Evolutionary conservation across 352 stramenopile species (phyloP), one percentile per base, ranked within the genome.

Genomic region (Lagenidium giganteum): DNA sequence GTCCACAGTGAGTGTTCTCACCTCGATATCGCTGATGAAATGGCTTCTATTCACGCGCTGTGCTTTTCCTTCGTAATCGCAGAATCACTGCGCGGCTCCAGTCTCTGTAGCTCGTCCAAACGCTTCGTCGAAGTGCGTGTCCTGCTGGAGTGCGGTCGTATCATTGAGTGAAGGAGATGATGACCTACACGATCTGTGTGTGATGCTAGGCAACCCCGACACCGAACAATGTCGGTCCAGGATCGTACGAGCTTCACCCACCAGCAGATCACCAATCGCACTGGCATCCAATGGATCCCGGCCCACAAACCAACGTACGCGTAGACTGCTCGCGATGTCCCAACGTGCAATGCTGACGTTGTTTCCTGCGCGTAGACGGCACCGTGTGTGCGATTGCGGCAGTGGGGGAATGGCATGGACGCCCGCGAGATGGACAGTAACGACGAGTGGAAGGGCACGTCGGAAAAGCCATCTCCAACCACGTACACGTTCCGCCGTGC

Each of bases 71-170:
- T 51, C 17, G 13, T 37, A 42, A 17, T 5, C n/a, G 1, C 11
- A 87, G 76, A 57, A 6, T 87, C 73, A 12, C 50, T 89, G n/a
- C 56, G 73, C 42, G 73, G 69, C 16, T 72, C 73, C 9, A 89
- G 77, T 53, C 48, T 89, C 7, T 84, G 72, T 39, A 86, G 71
- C 49, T 70, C 64, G 8, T 74, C 67, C 20, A 81, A 80, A 41
- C 70, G 77, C 12, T 89, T 87, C 43, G 42, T 57, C 5, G 54
- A 32, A 28, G 74, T 70, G 43, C 17, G 56, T 27, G 7, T n/a
- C 11, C 9, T 18, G 1, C 23, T 28, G 21, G 47, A 18, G 35
- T 6, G 1, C 4, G 14, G 27, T 29, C 0, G 18, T 7, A 3
- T 16, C 18, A 7, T 11, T 45, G 7, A 31, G 17, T 48, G 23